Percentiles rank a stretch among this genome's conserved stretches.
These are phyloP conservation scores for Capronia epimyces DNA, from an alignment of 2,329 filamentous ascomycete genomes.

Conservation along the genomic window DNA sequence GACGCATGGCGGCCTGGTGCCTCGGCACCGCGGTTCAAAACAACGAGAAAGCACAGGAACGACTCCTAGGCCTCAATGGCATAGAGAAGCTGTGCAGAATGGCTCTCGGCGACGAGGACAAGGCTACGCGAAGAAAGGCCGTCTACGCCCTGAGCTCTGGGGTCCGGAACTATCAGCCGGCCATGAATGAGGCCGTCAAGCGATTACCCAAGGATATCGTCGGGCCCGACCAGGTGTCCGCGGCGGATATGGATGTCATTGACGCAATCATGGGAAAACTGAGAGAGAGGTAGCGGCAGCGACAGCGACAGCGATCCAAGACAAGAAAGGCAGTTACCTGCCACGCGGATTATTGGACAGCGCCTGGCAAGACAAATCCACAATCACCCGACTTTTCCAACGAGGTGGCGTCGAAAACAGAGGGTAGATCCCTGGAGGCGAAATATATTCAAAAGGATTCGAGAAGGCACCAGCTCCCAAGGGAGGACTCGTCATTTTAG, in stretches of 20 bases:
- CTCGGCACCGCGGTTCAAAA: constrained; percentile 94
- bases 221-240: constrained; percentile 63
- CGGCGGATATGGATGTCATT: constrained; percentile 78
- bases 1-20: constrained; percentile 89
- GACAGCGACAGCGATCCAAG: neutral
- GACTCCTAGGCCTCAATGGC: constrained; percentile 57
- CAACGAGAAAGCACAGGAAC: constrained; percentile 79
- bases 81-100: constrained; percentile 65
- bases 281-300: constrained; percentile 18
- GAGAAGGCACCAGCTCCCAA: neutral
- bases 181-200: constrained; percentile 60
- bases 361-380: neutral
- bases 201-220: constrained; percentile 58
- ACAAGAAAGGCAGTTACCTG: constrained; percentile 2
- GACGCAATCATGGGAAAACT: constrained; percentile 68
- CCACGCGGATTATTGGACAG: neutral
- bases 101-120: constrained; percentile 54
- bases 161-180: constrained; percentile 83
- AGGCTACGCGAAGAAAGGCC: constrained; percentile 73
- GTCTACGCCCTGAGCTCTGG: constrained; percentile 82
- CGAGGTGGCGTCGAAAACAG: neutral
- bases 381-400: neutral
- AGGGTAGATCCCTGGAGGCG: neutral
- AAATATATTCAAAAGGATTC: neutral
- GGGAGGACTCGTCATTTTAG: neutral